A percentile compares a stretch with the other conserved stretches of the same genome.
Evolutionary conservation across 2,329 filamentous ascomycete genomes (phyloP).

Genomic region (Cytospora piceae): DNA sequence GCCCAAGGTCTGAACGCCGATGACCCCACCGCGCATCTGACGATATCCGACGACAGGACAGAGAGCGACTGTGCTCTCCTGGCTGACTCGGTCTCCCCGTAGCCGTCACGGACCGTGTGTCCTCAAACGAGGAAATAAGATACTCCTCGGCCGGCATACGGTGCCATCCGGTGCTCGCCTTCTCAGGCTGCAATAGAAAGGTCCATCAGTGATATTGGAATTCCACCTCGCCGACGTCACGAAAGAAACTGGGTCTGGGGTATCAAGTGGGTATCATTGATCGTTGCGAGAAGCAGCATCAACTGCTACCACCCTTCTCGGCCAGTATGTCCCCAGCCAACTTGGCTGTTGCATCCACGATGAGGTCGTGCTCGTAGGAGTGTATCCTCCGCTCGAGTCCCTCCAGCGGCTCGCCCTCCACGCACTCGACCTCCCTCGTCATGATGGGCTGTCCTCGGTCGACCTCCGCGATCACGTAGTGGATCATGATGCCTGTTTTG

Average conservation of each 20-base stretch:
- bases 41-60: conserved; percentile 9
- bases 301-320: conserved; percentile 43
- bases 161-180: neutral
- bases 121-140: neutral
- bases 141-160: neutral
- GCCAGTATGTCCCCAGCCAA: conserved; percentile 47
- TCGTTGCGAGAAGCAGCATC: neutral
- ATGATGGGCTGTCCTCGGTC: conserved; percentile 79
- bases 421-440: conserved; percentile 68
- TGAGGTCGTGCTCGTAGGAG: conserved; percentile 73
- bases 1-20: neutral
- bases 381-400: conserved; percentile 76
- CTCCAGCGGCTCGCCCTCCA: conserved; percentile 65
- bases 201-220: neutral
- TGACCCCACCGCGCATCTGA: neutral
- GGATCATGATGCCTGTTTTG: conserved; percentile 85
- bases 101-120: neutral
- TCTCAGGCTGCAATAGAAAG: neutral
- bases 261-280: conserved; percentile 19
- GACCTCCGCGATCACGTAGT: conserved; percentile 80
- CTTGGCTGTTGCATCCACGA: conserved; percentile 72
- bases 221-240: neutral
- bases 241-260: neutral
- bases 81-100: conserved; percentile 10
- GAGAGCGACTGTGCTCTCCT: conserved; percentile 2